Conservation (phyloP, 2,329 filamentous ascomycete species). For the Colletotrichum sp. region DNA sequence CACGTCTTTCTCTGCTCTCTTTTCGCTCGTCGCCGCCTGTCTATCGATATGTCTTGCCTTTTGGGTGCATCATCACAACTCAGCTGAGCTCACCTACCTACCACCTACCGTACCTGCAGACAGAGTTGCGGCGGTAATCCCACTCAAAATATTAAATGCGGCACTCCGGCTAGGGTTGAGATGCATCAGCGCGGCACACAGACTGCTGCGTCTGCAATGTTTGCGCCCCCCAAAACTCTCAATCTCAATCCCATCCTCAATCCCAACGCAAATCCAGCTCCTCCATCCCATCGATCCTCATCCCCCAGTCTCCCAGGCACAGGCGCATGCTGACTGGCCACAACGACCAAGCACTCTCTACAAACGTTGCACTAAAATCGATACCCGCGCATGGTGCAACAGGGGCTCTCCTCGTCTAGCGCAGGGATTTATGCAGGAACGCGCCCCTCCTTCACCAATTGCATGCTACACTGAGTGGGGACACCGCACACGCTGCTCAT, state of each 20-base stretch:
- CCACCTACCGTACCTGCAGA: background rate
- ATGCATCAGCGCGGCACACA: background rate
- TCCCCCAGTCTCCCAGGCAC: conserved; percentile 1
- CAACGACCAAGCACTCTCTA: conserved; percentile 2
- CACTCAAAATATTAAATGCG: background rate
- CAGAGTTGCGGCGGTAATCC: background rate
- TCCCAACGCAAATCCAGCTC: background rate
- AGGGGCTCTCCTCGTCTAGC: conserved; percentile 9
- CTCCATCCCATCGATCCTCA: background rate
- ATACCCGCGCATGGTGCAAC: conserved; percentile 7
- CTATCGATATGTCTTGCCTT: background rate
- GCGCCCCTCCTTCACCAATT: conserved; percentile 11
- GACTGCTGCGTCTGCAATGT: background rate
- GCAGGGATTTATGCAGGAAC: conserved; percentile 23
- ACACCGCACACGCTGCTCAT: conserved; percentile 2
- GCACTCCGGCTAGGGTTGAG: background rate
- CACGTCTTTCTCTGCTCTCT: background rate
- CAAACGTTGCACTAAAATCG: conserved; percentile 18
- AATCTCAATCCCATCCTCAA: background rate
- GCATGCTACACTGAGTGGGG: background rate
- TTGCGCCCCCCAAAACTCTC: background rate
- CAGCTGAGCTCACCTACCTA: background rate
- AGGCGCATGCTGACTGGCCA: conserved; percentile 10
- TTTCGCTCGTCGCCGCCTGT: background rate
- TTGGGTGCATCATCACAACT: background rate